Conservation (phyloP, 2,329 filamentous ascomycete species). For the Aspergillus sp. region DNA sequence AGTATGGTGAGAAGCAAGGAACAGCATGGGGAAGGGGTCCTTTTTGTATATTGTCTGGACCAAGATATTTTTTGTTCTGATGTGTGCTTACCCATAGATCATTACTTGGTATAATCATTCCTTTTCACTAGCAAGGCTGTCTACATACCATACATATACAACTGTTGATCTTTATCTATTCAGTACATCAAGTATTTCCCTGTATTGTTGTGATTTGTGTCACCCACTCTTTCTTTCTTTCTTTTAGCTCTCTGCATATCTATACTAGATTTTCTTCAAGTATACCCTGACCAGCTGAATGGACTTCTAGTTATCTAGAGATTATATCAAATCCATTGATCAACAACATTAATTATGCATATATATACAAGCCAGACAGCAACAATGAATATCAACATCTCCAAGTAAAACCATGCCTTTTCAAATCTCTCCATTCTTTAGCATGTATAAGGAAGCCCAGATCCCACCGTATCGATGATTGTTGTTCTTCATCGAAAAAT, state of each 20-base stretch:
- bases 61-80: neutral
- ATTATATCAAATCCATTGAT: neutral
- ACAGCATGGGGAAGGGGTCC: neutral
- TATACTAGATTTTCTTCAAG: neutral
- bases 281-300: neutral
- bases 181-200: neutral
- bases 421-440: neutral
- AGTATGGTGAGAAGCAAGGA: neutral
- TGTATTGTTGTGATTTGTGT: neutral
- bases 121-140: neutral
- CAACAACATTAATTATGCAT: neutral
- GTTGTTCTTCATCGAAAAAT: neutral
- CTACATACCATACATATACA: neutral
- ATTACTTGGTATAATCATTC: neutral
- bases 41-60: neutral
- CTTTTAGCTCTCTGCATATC: neutral
- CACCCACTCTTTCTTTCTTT: neutral
- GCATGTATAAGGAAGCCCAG: neutral
- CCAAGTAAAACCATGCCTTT: neutral
- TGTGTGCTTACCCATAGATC: neutral
- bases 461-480: neutral
- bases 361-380: neutral
- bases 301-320: neutral
- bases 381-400: neutral
- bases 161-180: neutral